A percentile compares a stretch with the other conserved stretches of the same genome.
These are phyloP conservation scores for Calonectria naviculata DNA, from an alignment of 2,329 filamentous ascomycete species.

Conservation along the genomic window DNA sequence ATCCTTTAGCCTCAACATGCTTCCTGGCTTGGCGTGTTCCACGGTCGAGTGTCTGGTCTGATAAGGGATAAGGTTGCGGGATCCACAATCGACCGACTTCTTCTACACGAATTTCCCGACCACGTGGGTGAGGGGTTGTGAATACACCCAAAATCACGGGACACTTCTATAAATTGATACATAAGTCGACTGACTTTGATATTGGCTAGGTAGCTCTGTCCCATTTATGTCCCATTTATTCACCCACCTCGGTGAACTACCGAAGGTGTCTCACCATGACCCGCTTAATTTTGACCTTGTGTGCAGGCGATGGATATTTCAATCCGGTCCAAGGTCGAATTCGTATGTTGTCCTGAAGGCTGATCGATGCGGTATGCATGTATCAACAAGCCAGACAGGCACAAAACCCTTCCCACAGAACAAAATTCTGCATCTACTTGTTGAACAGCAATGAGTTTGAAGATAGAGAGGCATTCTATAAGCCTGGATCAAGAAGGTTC, in stretches of 20 bases:
- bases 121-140: constrained; percentile 10
- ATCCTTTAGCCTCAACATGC: neutral
- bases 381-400: no score
- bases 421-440: no score
- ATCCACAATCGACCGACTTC: constrained; percentile 15
- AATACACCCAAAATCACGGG: constrained; percentile 16
- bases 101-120: constrained; percentile 1
- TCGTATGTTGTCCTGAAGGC: no score
- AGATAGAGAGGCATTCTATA: neutral
- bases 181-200: constrained; percentile 8
- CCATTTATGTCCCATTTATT: constrained; percentile 8
- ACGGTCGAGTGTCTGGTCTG: neutral
- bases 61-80: constrained; percentile 9
- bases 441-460: neutral
- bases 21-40: neutral
- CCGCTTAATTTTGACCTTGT: constrained; percentile 4
- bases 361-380: no score
- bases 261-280: constrained; percentile 11
- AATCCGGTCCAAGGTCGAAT: no score
- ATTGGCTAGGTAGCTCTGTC: neutral
- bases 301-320: no score
- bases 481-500: neutral
- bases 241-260: constrained; percentile 16
- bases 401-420: no score
- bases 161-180: neutral